Evolutionary conservation across 2,329 filamentous ascomycete genomes (phyloP), one percentile per base, ranked within the genome.

Genomic region (Metarhizium rileyi): DNA sequence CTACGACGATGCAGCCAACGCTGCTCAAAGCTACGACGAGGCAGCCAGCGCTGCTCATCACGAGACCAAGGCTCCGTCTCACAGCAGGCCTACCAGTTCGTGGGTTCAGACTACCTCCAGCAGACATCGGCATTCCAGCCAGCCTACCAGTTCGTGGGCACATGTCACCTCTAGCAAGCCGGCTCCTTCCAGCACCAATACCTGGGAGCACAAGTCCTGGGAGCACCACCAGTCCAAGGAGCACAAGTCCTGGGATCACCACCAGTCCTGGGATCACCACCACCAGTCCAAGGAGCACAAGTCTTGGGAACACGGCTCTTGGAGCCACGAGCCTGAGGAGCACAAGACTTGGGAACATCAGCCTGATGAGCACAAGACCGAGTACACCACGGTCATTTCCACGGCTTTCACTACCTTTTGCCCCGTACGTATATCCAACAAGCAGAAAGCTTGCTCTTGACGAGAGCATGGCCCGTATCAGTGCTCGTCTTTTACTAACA

Each of bases 371-470:
- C 41, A 49, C 33, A 36, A 55, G 48, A 49, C 54, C 35, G 52
- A 50, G 20, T 63, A 58, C 53, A 68, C 67, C 23, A 71, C 69
- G n/a, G 61, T 69, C 47, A 55, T 66, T 48, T 61, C 64, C 45
- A 66, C 64, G 10, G 59, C 63, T 50, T 71, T 66, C 56, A 66
- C 67, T 35, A 69, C 69, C 41, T 69, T 66, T 61, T 75, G 72
- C 55, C 70, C 72, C 16, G 69, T 72, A 63, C 57, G 66, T 63
- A 8, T 5, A 9, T 18, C 44, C 22, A 20, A n/a, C 22, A 12
- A 25, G 4, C 20, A 25, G 7, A 3, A 1, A 25, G 1, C 10
- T 33, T 41, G 20, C n/a, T 25, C 38, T 6, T 25, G 5, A 12
- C 23, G 38, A 10, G 38, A 42, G 38, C 18, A 25, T 8, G 20